Base-by-base conservation (phyloP, 2,329 filamentous ascomycete genomes). In the Exophiala spinifera region DNA sequence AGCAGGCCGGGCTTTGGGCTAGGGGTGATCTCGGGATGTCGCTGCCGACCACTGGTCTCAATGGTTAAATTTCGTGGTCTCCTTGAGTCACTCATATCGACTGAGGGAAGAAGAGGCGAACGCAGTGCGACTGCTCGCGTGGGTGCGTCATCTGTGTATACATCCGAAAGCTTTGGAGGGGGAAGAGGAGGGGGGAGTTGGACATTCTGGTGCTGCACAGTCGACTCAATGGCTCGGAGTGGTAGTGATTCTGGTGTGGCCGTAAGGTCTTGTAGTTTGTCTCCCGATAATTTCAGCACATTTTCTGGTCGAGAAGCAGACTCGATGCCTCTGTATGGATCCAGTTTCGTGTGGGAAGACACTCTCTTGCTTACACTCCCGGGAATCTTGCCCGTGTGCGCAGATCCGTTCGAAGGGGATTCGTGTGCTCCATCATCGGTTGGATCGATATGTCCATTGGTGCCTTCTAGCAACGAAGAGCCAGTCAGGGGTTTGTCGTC, bases 191-290 rank as follows among this genome's bases (percentile, higher is more conserved):
- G n/a, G 10, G 42, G n/a, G 10, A 21, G 21, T 28, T 15, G 14
- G 23, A 15, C 28, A 19, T 25, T 20, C 7, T 28, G 37, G 72
- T 70, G 4, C 63, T 60, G 17, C 74, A 70, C 4, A 67, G 69
- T 4, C 69, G 65, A 31, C 19, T 48, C 51, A 7, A 72, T 71
- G 13, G 73, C 65, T 23, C 76, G 74, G 34, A 79, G 64, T 2
- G 79, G 77, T n/a, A 82, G 71, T 39, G 78, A 81, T 14, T 78
- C 72, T 7, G 79, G 77, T 11, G 79, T 79, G 14, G 74, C 71
- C 4, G 78, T 80, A 39, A 83, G 72, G 42, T 80, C 78, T 39
- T 79, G 74, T 2, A 83, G 77, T 65, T 81, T 75, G 37, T 73
- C 74, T 2, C 76, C 75, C 2, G 80, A 82, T 25, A 83, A 68